phyloP scores from a whole-genome alignment of 441 rosid species.

The Erodium moschatum region DNA sequence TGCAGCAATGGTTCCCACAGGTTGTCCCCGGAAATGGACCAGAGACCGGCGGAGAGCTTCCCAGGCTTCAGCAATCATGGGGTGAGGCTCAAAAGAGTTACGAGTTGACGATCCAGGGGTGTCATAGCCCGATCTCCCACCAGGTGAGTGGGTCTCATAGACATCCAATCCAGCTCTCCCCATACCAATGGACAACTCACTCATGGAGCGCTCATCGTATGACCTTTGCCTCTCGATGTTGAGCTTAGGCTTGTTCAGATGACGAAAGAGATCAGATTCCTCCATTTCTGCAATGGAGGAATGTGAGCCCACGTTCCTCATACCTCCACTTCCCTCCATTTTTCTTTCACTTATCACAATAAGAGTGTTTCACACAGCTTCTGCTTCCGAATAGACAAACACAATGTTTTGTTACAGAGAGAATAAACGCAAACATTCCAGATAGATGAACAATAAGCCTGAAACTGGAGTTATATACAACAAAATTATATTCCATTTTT shows the following conservation, averaged over 20 bases:
- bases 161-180: conserved; percentile 30
- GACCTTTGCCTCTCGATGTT: conserved; percentile 63
- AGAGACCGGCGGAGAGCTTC: conserved; percentile 54
- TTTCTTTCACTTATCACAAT: neutral
- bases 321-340: neutral
- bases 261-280: conserved; percentile 51
- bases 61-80: conserved; percentile 70
- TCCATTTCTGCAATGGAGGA: conserved; percentile 30
- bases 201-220: conserved; percentile 48
- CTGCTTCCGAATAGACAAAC: neutral
- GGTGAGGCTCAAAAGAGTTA: conserved; percentile 42
- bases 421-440: neutral
- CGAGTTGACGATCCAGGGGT: conserved; percentile 41
- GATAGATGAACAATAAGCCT: neutral
- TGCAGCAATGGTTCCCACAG: conserved; percentile 86
- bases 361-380: neutral
- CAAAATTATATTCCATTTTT: neutral
- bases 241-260: conserved; percentile 56
- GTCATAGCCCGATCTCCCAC: conserved; percentile 51
- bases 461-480: neutral
- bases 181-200: conserved; percentile 33
- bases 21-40: conserved; percentile 68
- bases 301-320: neutral
- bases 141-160: conserved; percentile 41
- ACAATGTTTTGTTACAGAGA: neutral